Conservation (phyloP, 73 alveolate species). For the Effrenium voratum region DNA sequence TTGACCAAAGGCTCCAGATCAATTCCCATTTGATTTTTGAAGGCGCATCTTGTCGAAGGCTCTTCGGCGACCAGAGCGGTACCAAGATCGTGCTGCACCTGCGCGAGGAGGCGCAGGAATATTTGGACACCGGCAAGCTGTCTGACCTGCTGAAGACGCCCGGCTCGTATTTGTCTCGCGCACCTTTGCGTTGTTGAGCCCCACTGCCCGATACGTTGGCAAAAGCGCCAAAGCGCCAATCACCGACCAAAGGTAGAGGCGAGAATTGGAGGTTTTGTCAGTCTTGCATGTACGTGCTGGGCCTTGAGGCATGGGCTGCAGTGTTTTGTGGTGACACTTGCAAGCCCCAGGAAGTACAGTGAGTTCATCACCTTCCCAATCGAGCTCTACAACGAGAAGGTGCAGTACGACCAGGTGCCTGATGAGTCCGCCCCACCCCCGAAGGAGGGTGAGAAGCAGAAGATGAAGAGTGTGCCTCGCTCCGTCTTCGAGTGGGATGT, state of each 20-base stretch:
- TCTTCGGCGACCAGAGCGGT: conserved; percentile 95
- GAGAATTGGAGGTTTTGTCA: too few relatives aligned
- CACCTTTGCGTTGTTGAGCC: too few relatives aligned
- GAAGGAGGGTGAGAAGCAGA: conserved; percentile 91
- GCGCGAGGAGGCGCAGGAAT: conserved; percentile 95
- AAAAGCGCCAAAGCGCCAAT: too few relatives aligned
- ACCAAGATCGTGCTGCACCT: conserved; percentile 98
- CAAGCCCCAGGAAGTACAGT: conserved; percentile 98
- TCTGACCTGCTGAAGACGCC: conserved; percentile 63
- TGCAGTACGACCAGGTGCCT: conserved; percentile 92
- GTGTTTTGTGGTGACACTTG: too few relatives aligned
- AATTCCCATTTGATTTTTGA: neutral
- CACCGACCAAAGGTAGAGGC: too few relatives aligned
- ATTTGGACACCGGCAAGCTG: conserved; percentile 88
- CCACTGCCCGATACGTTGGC: too few relatives aligned
- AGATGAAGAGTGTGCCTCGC: conserved; percentile 92
- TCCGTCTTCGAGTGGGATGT: conserved; percentile 98
- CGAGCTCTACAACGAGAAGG: conserved; percentile 89
- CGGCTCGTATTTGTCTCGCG: too few relatives aligned
- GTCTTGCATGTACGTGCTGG: too few relatives aligned
- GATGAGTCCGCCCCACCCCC: conserved; percentile 88
- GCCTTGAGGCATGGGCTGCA: too few relatives aligned
- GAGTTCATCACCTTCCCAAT: conserved; percentile 99
- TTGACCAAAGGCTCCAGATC: neutral
- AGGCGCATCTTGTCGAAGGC: too few relatives aligned